Evolutionary conservation across 2,329 filamentous ascomycete species (phyloP), one percentile per base, ranked within the genome.

Genomic region (Aspergillus sp.): DNA sequence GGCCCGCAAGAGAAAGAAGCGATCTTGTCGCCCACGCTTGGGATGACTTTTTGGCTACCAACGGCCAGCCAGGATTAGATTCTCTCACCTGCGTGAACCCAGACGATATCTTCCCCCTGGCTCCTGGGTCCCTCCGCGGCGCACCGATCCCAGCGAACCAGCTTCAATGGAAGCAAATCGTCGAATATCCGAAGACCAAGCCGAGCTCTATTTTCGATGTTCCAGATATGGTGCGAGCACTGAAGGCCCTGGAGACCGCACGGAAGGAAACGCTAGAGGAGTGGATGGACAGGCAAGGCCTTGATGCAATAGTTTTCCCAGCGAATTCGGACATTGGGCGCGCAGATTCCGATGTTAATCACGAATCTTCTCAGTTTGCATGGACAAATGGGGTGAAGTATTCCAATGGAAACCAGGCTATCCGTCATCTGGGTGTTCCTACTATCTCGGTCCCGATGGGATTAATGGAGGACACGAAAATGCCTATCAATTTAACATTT

Each of bases 361-460:
- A 64, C 17, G 58, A 64, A 6, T 62, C 64, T 32, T 71, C 76
- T 12, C 56, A 63, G 9, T 71, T 78, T 55, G 78, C 77, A 4
- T 72, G 78, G 56, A 73, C 71, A 26, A 82, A 84, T 48, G 83
- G 83, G 0, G 76, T 84, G 4, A 78, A 76, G 41, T 85, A 84
- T 57, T 78, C 76, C 0, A 82, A 84, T 54, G 82, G 82, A 1
- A 83, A 83, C 51, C 71, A 81, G 2, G 79, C 78, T 0, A 70
- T 85, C 1, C 72, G 82, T 11, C 82, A 85, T 53, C 70, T 84
- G 2, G 83, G 83, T 0, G 75, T 85, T 0, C 83, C 83, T 0
- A 82, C 79, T 0, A 74, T 85, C 2, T 80, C 76, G 0, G 80
- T 84, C 0, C 77, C 81, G 0, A 85, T 85, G 82, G 82, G 82